Evolutionary conservation across 139 green algal species (phyloP).

Genomic region (Trebouxia sp.): DNA sequence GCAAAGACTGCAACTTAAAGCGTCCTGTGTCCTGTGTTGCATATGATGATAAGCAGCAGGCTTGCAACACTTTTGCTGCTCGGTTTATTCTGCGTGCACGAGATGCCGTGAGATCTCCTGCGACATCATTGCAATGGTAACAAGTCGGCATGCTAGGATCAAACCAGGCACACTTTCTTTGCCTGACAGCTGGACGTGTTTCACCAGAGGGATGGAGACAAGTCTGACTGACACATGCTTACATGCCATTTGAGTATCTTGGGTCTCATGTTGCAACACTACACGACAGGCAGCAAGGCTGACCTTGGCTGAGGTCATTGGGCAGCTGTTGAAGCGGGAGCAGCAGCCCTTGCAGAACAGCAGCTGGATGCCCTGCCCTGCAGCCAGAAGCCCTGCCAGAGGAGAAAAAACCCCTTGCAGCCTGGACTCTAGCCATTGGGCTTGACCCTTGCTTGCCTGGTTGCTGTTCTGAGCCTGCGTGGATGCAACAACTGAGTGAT

Average conservation of each 20-base stretch:
- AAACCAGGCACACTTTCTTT: not conserved
- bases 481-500: no score
- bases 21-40: not conserved
- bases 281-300: not conserved
- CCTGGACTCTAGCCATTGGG: not conserved
- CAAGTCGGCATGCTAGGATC: not conserved
- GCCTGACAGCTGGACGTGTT: not conserved
- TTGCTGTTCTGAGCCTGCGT: not conserved
- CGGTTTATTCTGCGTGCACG: no score
- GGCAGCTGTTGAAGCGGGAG: conserved; percentile 8
- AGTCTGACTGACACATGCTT: no score
- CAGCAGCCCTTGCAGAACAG: not conserved
- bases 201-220: no score
- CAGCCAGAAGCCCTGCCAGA: conserved; percentile 3
- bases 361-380: conserved; percentile 23
- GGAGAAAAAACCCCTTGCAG: not conserved
- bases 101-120: no score
- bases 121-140: no score
- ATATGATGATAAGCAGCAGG: not conserved
- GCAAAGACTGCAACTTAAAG: not conserved
- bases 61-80: not conserved
- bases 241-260: no score
- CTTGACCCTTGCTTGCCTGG: not conserved
- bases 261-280: no score
- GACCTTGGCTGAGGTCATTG: conserved; percentile 5